Base-by-base conservation (phyloP, 1,284 basidiomycete species). In the Trametes hirsuta region DNA sequence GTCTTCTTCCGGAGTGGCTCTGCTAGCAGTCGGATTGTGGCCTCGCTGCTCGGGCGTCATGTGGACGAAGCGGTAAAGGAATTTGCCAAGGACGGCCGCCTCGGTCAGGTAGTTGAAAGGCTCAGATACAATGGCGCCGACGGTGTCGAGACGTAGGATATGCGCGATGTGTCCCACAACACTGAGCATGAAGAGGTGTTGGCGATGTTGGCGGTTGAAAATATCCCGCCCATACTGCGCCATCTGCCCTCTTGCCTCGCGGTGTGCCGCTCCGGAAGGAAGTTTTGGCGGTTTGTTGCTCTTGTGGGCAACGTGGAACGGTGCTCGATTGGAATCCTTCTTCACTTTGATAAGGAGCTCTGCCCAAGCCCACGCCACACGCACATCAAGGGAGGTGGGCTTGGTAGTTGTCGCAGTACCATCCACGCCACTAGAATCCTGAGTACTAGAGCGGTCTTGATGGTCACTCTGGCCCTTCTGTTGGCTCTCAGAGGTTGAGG, bases 131-230 rank as follows among this genome's bases (percentile, higher is more conserved):
- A 70, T 34, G 4, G 50, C 51, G 1, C 66, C 69, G 3, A 41
- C 51, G 6, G 61, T 60, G 41, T 70, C 68, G 65, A 64, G 67
- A n/a, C 66, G 66, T 11, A 68, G 24, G 0, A 68, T 12, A n/a
- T 66, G 62, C 0, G 59, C 59, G 25, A 6, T 37, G 4, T 40
- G 11, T 2, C 49, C 52, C 12, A 48, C 21, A 39, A 69, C 45
- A n/a, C 58, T 46, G 34, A 69, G n/a, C 34, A 61, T 48, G 47
- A 66, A 66, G 14, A 58, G 24, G 44, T 54, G 53, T 8, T 47
- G 40, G 1, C 68, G 68, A 48, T 66, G 66, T 47, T 71, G 69
- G 14, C 55, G 59, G 8, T 47, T 36, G 41, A 60, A 53, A 18
- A 59, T 25, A 4, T 63, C 60, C 2, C 47, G 18, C 1, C 61